Percentiles rank a stretch among this genome's conserved stretches.
phyloP scores from a whole-genome alignment of 1,284 basidiomycete genomes.

The Athelia sp. region DNA sequence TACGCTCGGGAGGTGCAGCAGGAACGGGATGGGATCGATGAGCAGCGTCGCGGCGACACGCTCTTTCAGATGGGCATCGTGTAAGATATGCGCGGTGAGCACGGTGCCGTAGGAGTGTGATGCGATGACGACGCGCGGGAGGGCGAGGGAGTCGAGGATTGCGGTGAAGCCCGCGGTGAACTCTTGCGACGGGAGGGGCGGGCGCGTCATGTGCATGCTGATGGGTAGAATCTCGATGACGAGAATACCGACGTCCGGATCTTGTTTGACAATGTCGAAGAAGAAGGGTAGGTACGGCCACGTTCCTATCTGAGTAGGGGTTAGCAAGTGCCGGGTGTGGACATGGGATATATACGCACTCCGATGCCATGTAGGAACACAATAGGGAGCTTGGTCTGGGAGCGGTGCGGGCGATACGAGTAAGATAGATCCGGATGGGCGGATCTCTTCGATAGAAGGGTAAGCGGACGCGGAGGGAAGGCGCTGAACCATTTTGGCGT shows the following conservation, averaged over 20 bases:
- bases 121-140: conserved; percentile 39
- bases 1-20: conserved; percentile 55
- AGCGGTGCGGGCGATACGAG: conserved; percentile 58
- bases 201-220: conserved; percentile 50
- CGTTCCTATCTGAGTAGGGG: conserved; percentile 46
- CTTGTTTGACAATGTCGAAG: conserved; percentile 31
- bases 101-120: conserved; percentile 66
- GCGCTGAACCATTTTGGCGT: conserved; percentile 29
- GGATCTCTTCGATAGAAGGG: conserved; percentile 37
- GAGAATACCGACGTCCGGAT: conserved; percentile 48
- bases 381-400: conserved; percentile 41
- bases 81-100: conserved; percentile 43
- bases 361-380: conserved; percentile 66
- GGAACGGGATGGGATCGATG: conserved; percentile 60
- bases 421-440: conserved; percentile 41
- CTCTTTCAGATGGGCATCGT: conserved; percentile 8
- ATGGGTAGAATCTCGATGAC: conserved; percentile 56
- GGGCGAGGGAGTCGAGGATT: conserved; percentile 38
- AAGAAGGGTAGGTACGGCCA: conserved; percentile 52
- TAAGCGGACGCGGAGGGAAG: conserved; percentile 51
- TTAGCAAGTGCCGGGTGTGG: background rate
- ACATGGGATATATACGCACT: conserved; percentile 28
- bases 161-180: conserved; percentile 31
- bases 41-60: conserved; percentile 39
- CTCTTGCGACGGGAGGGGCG: conserved; percentile 31